A percentile compares a stretch with the other conserved stretches of the same genome.
Evolutionary conservation across 495 filamentous ascomycete genomes (phyloP).

Genomic region (Tuber melanosporum): DNA sequence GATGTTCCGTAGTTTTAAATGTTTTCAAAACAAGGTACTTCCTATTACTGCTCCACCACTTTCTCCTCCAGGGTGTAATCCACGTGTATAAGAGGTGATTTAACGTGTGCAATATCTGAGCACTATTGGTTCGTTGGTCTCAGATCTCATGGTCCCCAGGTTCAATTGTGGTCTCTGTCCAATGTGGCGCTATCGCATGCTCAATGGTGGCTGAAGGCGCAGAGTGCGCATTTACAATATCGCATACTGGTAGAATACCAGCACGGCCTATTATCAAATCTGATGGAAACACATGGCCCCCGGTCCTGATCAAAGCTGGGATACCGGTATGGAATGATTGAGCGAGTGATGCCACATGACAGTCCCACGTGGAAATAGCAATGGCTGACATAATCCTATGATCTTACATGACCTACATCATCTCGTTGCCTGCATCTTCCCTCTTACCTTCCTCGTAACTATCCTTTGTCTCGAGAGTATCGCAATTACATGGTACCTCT

Average conservation of each 20-base stretch:
- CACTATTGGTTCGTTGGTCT: neutral
- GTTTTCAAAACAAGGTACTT: neutral
- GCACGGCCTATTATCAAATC: neutral
- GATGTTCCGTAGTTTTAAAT: neutral
- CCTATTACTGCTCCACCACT: neutral
- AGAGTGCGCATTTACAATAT: neutral
- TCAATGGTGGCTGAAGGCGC: neutral
- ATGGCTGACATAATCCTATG: slow-evolving; percentile 32
- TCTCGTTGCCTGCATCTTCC: slow-evolving; percentile 16
- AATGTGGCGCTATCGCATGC: neutral
- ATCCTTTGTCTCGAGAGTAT: slow-evolving; percentile 11
- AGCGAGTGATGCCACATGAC: slow-evolving; percentile 33
- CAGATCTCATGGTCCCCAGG: neutral
- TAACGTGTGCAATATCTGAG: neutral
- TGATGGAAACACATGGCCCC: neutral
- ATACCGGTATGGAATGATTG: neutral
- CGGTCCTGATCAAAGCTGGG: neutral
- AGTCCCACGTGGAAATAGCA: slow-evolving; percentile 10
- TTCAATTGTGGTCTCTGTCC: neutral
- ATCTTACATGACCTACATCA: slow-evolving; percentile 22
- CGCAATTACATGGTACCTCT: slow-evolving; percentile 19
- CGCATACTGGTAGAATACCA: neutral
- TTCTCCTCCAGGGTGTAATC: neutral
- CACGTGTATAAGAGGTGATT: neutral
- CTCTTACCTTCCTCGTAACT: slow-evolving; percentile 19